These are phyloP conservation scores for Umbelopsis vinacea DNA, from an alignment of 192 early-diverging fungal species.

Conservation along the genomic window DNA sequence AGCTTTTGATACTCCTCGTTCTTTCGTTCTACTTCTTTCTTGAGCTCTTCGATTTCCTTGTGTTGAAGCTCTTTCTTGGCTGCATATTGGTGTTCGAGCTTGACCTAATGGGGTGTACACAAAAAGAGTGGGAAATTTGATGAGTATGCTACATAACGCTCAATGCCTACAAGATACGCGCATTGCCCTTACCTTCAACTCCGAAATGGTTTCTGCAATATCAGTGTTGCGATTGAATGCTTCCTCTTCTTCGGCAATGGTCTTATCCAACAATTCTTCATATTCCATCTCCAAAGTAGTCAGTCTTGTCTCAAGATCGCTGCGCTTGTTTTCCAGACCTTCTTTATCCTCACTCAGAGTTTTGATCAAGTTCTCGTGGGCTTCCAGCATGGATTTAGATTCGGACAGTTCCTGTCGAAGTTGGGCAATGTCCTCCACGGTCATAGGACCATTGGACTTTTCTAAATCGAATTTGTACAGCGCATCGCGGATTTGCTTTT, in stretches of 20 bases:
- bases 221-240: conserved; percentile 56
- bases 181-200: conserved; percentile 63
- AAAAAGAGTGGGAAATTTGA: neutral
- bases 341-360: conserved; percentile 67
- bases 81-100: conserved; percentile 87
- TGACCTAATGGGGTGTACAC: conserved; percentile 41
- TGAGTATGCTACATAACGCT: neutral
- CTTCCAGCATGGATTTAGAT: conserved; percentile 63
- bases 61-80: conserved; percentile 79
- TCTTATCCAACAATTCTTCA: conserved; percentile 79
- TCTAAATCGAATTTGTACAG: conserved; percentile 68
- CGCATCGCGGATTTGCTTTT: conserved; percentile 77
- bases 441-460: conserved; percentile 41
- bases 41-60: conserved; percentile 77
- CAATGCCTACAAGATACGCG: neutral
- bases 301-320: conserved; percentile 73
- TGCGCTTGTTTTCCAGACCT: conserved; percentile 61
- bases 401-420: conserved; percentile 78
- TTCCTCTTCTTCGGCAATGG: conserved; percentile 77
- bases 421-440: conserved; percentile 68
- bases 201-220: conserved; percentile 80
- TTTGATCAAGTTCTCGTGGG: conserved; percentile 69
- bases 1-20: conserved; percentile 71
- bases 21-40: conserved; percentile 70
- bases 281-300: conserved; percentile 78